A percentile compares a stretch with the other conserved stretches of the same genome.
Conservation (phyloP, 176 grass and related monocot species). For the Lolium perenne region DNA sequence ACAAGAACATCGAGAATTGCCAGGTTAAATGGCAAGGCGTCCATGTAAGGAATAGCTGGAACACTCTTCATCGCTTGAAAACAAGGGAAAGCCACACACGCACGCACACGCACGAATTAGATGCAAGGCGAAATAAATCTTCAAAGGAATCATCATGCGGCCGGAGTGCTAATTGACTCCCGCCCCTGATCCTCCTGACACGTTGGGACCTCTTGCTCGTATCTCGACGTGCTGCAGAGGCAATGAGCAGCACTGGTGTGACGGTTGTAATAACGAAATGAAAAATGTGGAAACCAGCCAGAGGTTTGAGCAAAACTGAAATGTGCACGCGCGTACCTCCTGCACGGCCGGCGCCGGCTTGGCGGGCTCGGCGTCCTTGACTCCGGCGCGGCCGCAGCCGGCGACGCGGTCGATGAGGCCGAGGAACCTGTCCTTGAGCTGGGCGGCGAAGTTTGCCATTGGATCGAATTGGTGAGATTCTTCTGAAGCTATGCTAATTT, state of each 20-base stretch:
- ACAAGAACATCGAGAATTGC: too few relatives aligned
- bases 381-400: constrained; percentile 3
- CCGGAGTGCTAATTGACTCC: background rate
- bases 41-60: background rate
- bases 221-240: constrained; percentile 39
- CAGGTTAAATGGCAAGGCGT: background rate
- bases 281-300: background rate
- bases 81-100: background rate
- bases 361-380: background rate
- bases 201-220: constrained; percentile 31
- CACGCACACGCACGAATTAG: background rate
- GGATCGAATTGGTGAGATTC: background rate
- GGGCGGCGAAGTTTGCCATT: constrained; percentile 39
- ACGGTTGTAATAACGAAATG: background rate
- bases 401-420: constrained; percentile 40
- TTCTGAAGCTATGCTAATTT: background rate
- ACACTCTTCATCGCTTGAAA: too few relatives aligned
- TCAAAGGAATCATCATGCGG: background rate
- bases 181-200: constrained; percentile 8
- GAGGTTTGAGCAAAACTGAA: background rate
- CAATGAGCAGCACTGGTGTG: too few relatives aligned
- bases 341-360: background rate
- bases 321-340: background rate
- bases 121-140: background rate
- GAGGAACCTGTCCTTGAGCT: constrained; percentile 50